These are phyloP conservation scores for Ogataea populi-albae DNA, from an alignment of 805 yeast genomes.

Conservation along the genomic window DNA sequence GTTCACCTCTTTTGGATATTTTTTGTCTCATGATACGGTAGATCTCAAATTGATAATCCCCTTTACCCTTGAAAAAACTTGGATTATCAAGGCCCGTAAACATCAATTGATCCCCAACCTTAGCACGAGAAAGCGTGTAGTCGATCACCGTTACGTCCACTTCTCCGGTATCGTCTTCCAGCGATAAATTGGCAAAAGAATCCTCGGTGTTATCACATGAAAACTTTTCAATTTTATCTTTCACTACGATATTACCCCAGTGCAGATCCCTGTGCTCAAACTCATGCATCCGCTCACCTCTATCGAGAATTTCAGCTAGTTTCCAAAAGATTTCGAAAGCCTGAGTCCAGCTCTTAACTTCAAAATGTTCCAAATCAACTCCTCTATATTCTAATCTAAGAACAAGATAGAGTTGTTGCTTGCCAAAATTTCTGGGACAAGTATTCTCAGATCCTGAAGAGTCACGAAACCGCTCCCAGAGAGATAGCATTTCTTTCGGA, in stretches of 20 bases:
- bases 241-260: conserved; percentile 59
- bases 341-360: conserved; percentile 37
- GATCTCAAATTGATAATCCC: conserved; percentile 60
- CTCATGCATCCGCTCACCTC: conserved; percentile 48
- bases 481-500: conserved; percentile 38
- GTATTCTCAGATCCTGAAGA: conserved; percentile 22
- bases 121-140: conserved; percentile 53
- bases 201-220: conserved; percentile 8
- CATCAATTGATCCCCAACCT: conserved; percentile 30
- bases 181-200: conserved; percentile 11
- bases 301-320: conserved; percentile 45
- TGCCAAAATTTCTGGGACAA: conserved; percentile 38
- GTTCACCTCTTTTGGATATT: conserved; percentile 2
- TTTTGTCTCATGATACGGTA: conserved; percentile 53
- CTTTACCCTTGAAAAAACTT: conserved; percentile 55
- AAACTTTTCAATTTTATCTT: conserved; percentile 12
- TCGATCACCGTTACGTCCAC: conserved; percentile 51
- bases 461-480: conserved; percentile 42
- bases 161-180: conserved; percentile 6
- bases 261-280: conserved; percentile 75
- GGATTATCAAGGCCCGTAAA: conserved; percentile 65
- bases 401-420: conserved; percentile 35
- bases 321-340: conserved; percentile 50
- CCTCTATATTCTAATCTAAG: conserved; percentile 42
- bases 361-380: conserved; percentile 42